Percentiles rank a stretch among this genome's conserved stretches.
phyloP scores from a whole-genome alignment of 148 eudicot species.

The Vaccinium darrowii region DNA sequence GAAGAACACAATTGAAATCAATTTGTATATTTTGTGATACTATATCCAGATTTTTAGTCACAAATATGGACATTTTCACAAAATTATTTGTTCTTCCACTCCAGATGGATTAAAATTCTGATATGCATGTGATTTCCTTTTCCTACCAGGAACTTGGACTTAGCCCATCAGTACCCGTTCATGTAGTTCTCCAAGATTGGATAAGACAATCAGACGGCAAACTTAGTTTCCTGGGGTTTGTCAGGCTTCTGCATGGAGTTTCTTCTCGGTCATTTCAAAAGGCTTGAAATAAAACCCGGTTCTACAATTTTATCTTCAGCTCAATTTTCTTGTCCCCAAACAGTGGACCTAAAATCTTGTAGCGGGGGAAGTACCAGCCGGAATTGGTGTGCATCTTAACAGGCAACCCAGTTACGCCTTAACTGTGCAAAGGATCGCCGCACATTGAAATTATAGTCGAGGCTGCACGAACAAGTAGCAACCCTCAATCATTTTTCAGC shows the following conservation, averaged over 20 bases:
- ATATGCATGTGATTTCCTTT: background rate
- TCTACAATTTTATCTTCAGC: background rate
- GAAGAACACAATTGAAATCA: background rate
- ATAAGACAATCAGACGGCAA: constrained; percentile 90
- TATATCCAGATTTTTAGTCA: background rate
- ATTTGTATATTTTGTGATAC: background rate
- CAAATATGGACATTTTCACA: background rate
- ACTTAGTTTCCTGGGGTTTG: constrained; percentile 92
- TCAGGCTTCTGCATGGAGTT: constrained; percentile 81
- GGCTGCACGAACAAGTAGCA: constrained; percentile 14
- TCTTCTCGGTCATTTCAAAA: constrained; percentile 76
- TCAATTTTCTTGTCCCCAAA: background rate
- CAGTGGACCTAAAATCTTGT: background rate
- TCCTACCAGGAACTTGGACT: constrained; percentile 77
- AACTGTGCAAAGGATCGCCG: background rate
- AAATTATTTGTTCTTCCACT: background rate
- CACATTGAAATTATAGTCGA: background rate
- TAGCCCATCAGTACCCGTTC: constrained; percentile 90
- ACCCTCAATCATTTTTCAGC: background rate
- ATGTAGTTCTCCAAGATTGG: constrained; percentile 97
- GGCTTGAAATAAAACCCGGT: constrained; percentile 32
- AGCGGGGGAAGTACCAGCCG: background rate
- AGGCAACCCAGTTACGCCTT: background rate
- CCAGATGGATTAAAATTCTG: background rate
- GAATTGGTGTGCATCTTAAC: background rate